These are phyloP conservation scores for Camellia oleifera DNA, from an alignment of 179 eudicot species.

Conservation along the genomic window DNA sequence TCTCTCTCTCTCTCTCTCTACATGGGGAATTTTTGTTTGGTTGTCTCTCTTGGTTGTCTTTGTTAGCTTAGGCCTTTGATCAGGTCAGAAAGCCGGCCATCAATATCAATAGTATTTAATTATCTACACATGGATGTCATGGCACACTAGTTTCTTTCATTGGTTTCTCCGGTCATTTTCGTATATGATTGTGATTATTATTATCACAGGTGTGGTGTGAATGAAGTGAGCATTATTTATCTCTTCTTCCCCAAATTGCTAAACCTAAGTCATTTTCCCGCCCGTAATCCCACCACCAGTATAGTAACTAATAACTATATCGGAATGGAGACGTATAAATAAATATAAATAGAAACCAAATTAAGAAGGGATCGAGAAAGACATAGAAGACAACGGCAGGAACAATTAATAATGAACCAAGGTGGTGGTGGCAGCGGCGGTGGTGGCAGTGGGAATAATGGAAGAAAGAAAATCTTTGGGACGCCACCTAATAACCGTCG, in stretches of 20 bases:
- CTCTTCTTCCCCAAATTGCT: background rate
- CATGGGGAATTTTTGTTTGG: background rate
- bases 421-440: slow-evolving; percentile 1
- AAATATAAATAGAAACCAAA: background rate
- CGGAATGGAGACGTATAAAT: background rate
- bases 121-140: no score
- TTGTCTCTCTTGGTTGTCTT: background rate
- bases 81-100: background rate
- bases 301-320: background rate
- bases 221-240: no score
- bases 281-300: background rate
- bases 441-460: no score
- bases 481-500: background rate
- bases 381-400: background rate
- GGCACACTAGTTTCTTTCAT: background rate
- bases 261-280: background rate
- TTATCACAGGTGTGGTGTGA: no score
- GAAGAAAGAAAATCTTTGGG: slow-evolving; percentile 7
- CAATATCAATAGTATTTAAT: no score
- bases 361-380: background rate
- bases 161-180: background rate
- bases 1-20: background rate
- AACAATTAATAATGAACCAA: background rate
- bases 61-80: background rate
- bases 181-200: no score